Conservation (phyloP, 1,284 basidiomycete species). For the Trametes hirsuta region DNA sequence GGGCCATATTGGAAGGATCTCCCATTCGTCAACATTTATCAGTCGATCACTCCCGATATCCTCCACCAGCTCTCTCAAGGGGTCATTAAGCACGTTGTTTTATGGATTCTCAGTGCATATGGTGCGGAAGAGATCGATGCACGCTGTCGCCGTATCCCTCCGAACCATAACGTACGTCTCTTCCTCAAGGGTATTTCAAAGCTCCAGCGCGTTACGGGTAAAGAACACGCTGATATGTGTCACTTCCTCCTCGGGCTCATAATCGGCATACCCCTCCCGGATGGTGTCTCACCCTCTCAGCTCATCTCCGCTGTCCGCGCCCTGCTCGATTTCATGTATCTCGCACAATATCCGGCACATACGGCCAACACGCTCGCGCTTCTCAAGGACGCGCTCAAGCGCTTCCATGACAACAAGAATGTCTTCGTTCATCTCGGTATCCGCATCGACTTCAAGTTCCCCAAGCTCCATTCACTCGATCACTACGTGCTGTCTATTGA, state of each 20-base stretch:
- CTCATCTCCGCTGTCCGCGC: conserved; percentile 15
- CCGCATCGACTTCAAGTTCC: conserved; percentile 33
- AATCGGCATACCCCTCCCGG: not conserved
- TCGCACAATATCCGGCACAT: conserved; percentile 34
- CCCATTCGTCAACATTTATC: conserved; percentile 40
- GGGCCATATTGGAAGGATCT: conserved; percentile 44
- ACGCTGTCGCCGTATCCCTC: conserved; percentile 22
- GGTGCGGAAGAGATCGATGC: conserved; percentile 26
- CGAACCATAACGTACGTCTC: conserved; percentile 21
- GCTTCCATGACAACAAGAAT: conserved; percentile 36
- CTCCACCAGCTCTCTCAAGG: conserved; percentile 46
- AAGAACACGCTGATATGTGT: conserved; percentile 27
- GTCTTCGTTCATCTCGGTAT: conserved; percentile 33
- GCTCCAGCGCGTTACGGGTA: conserved; percentile 26
- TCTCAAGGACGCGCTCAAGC: not conserved
- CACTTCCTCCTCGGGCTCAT: conserved; percentile 26
- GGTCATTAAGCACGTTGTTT: conserved; percentile 35
- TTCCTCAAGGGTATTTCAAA: conserved; percentile 32
- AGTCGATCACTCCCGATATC: conserved; percentile 43
- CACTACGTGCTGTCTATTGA: conserved; percentile 26
- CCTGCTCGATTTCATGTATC: conserved; percentile 29
- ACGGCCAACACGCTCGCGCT: conserved; percentile 23
- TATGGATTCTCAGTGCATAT: conserved; percentile 26
- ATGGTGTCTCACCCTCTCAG: not conserved
- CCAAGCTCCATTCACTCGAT: conserved; percentile 32